Percentiles rank a stretch among this genome's conserved stretches.
These are phyloP conservation scores for Vigna unguiculata DNA, from an alignment of 306 rosid genomes.

Conservation along the genomic window DNA sequence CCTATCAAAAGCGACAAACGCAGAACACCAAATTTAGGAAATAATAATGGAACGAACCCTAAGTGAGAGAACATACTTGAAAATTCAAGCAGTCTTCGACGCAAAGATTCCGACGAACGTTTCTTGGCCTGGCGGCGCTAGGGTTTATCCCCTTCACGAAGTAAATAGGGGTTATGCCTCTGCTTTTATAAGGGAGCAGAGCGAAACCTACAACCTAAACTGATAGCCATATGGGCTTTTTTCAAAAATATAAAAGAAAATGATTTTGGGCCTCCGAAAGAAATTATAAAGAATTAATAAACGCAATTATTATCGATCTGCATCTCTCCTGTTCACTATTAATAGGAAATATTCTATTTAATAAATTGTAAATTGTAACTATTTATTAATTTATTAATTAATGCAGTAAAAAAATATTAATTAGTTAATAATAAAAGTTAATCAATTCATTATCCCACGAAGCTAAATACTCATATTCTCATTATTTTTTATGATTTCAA, in stretches of 20 bases:
- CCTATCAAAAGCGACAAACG: conserved; percentile 77
- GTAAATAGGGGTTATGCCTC: background rate
- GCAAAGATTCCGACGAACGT: background rate
- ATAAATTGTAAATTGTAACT: no score
- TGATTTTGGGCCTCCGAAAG: background rate
- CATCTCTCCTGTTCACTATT: no score
- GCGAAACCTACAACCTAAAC: background rate
- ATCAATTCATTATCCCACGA: no score
- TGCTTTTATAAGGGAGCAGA: conserved; percentile 31
- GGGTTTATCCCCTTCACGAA: conserved; percentile 9
- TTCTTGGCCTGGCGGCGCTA: conserved; percentile 26
- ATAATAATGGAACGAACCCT: background rate
- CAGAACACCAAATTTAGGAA: fast-evolving
- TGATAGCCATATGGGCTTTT: background rate
- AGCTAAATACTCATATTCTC: no score
- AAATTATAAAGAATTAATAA: no score
- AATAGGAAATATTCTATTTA: no score
- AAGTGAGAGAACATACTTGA: background rate
- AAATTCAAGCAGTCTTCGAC: background rate
- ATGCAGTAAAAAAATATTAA: no score
- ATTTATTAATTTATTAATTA: no score
- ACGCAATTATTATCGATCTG: no score
- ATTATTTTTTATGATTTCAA: no score
- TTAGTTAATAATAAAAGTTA: no score
- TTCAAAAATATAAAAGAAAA: background rate